Conservation (phyloP, 495 filamentous ascomycete genomes). For the Clavariopsis aquatica region DNA sequence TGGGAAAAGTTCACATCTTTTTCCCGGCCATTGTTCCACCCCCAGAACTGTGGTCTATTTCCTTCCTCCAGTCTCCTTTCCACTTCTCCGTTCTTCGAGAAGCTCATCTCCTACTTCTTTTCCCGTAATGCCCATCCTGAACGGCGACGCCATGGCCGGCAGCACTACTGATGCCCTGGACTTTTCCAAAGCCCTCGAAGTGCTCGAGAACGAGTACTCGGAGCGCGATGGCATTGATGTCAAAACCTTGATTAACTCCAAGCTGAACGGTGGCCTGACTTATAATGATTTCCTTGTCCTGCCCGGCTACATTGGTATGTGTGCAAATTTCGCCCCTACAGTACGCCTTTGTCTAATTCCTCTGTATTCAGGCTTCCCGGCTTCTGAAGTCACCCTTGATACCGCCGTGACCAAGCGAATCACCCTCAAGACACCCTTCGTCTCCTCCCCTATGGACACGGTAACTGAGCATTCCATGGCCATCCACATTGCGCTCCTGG, state of each 20-base stretch:
- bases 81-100: background rate
- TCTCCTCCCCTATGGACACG: conserved; percentile 99
- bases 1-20: conserved; percentile 59
- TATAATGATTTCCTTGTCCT: conserved; percentile 74
- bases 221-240: conserved; percentile 81
- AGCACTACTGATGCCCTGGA: conserved; percentile 52
- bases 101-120: conserved; percentile 26
- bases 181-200: conserved; percentile 69
- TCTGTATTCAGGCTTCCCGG: conserved; percentile 68
- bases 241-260: conserved; percentile 80
- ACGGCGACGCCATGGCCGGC: conserved; percentile 55
- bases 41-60: conserved; percentile 34
- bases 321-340: conserved; percentile 1
- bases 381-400: conserved; percentile 84
- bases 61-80: conserved; percentile 7
- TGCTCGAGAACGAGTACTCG: conserved; percentile 71
- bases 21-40: conserved; percentile 52
- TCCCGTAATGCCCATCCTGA: conserved; percentile 64
- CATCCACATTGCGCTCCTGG: conserved; percentile 96
- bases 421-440: conserved; percentile 86
- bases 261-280: conserved; percentile 84
- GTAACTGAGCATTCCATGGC: conserved; percentile 99
- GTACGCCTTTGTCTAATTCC: conserved; percentile 9
- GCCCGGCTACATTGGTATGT: conserved; percentile 65
- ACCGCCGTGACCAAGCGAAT: conserved; percentile 92